Percentiles rank a stretch among this genome's conserved stretches.
These are phyloP conservation scores for Calonectria ilicicola DNA, from an alignment of 2,329 filamentous ascomycete genomes.

Conservation along the genomic window DNA sequence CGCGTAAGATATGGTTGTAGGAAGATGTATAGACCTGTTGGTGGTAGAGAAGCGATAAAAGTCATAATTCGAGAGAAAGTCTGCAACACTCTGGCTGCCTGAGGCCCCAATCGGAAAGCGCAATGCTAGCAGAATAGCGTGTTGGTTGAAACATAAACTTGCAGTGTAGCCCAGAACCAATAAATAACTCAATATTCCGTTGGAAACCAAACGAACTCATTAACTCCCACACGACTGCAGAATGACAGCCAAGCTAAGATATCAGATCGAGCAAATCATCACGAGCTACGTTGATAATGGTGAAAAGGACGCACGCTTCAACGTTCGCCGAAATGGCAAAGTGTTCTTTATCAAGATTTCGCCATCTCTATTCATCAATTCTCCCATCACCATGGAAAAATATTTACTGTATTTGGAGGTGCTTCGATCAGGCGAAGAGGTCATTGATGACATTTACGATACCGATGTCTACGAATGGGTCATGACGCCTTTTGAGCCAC, in stretches of 20 bases:
- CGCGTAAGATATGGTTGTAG: too few species aligned
- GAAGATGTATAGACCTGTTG: too few species aligned
- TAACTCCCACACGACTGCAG: neutral
- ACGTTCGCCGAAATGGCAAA: constrained; percentile 33
- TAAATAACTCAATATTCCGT: too few species aligned
- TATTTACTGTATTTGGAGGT: constrained; percentile 31
- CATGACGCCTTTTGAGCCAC: constrained; percentile 28
- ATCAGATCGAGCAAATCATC: constrained; percentile 7
- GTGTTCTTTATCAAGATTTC: constrained; percentile 30
- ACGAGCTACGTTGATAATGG: neutral
- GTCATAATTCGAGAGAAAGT: too few species aligned
- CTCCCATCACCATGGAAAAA: constrained; percentile 21
- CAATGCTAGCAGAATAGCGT: too few species aligned
- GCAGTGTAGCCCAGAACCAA: too few species aligned
- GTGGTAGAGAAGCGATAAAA: too few species aligned
- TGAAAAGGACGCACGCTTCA: constrained; percentile 21
- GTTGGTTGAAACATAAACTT: too few species aligned
- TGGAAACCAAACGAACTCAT: too few species aligned
- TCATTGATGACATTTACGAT: constrained; percentile 28
- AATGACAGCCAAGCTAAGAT: constrained; percentile 7
- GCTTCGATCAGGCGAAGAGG: constrained; percentile 31
- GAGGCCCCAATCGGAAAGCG: too few species aligned
- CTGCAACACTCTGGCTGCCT: too few species aligned
- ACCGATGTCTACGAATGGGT: constrained; percentile 36
- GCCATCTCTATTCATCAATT: constrained; percentile 28